Conservation (phyloP, 768 basidiomycete species). For the Boletus pseudo-olivaceus region DNA sequence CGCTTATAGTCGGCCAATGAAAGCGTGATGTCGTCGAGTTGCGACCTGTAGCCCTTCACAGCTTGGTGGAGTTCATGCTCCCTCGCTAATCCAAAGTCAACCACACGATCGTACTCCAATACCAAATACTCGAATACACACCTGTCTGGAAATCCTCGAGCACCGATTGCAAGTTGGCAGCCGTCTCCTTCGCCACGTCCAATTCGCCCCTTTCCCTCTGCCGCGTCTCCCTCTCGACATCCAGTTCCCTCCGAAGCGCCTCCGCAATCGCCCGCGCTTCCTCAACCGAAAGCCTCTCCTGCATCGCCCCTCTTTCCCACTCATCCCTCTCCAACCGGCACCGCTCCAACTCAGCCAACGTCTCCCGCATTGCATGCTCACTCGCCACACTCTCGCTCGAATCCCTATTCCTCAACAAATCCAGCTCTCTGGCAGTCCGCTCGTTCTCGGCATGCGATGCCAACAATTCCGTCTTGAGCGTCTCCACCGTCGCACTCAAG, state of each 20-base stretch:
- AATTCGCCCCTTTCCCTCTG: slow-evolving; percentile 55
- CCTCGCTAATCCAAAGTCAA: slow-evolving; percentile 54
- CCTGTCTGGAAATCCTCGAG: slow-evolving; percentile 94
- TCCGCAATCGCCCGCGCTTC: slow-evolving; percentile 60
- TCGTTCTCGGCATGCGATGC: slow-evolving; percentile 73
- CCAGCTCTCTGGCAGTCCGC: slow-evolving; percentile 65
- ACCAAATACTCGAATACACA: slow-evolving; percentile 29
- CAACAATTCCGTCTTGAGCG: slow-evolving; percentile 77
- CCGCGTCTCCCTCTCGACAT: slow-evolving; percentile 58
- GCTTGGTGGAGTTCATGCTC: slow-evolving; percentile 87
- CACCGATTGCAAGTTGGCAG: slow-evolving; percentile 84
- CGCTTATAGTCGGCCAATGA: slow-evolving; percentile 89
- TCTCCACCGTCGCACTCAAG: slow-evolving; percentile 64
- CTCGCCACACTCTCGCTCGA: slow-evolving; percentile 65
- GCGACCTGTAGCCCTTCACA: slow-evolving; percentile 76
- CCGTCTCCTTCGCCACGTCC: slow-evolving; percentile 68
- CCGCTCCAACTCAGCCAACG: slow-evolving; percentile 83
- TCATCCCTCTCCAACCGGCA: slow-evolving; percentile 79
- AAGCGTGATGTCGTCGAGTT: slow-evolving; percentile 63
- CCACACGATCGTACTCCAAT: background rate
- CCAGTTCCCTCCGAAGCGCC: slow-evolving; percentile 58
- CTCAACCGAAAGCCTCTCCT: slow-evolving; percentile 71
- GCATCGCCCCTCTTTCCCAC: slow-evolving; percentile 57
- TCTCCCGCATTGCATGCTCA: slow-evolving; percentile 79
- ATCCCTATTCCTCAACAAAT: slow-evolving; percentile 58